Base-by-base conservation (phyloP, 108 stramenopile species). In the Pseudonitzschia pungens region DNA sequence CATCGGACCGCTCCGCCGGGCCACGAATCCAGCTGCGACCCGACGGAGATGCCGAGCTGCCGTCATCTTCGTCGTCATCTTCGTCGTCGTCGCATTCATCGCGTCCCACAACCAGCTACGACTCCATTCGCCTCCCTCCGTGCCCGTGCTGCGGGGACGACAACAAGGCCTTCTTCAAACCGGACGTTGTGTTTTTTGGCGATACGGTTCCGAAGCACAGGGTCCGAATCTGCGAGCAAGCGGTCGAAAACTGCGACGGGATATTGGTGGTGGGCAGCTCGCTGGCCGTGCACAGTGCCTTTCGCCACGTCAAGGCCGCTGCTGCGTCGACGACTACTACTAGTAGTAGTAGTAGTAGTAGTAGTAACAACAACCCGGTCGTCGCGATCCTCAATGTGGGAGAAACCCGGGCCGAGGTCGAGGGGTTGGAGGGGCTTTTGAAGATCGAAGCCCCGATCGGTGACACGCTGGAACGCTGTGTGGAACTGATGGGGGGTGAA, bases 181-280 rank as follows among this genome's bases (percentile, higher is more conserved):
- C 98, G 20, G 96, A 97, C 76, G 97, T 99, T 68, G 94, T 96
- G 11, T 99, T 99, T 71, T 98, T 99, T 79, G 98, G 98, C 0
- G 98, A 98, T 71, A 65, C 68, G 27, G 78, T 79, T 15, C 78
- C 78, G 4, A 79, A 73, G 29, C 68, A 80, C n/a, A 80, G 94
- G 8, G 88, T 91, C 0, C 70, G 80, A 9, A 68, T 74, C 12
- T 89, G 89, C 43, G 71, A 81, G 32, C 83, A 78, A 0, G 90
- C 92, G 4, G 85, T 96, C 10, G 84, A 87, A 51, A 77, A 82
- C 2, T 71, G 91, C 12, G 95, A 94, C 75, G 92, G 92, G 14
- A 31, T 98, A 9, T 70, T 98, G 40, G 89, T 93, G 44, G 87
- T 97, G 10, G 97, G 97, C 20, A 81, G 92, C 4, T 90, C 91